These are phyloP conservation scores for Candida sp. DNA, from an alignment of 1,139 yeast species.

Conservation along the genomic window DNA sequence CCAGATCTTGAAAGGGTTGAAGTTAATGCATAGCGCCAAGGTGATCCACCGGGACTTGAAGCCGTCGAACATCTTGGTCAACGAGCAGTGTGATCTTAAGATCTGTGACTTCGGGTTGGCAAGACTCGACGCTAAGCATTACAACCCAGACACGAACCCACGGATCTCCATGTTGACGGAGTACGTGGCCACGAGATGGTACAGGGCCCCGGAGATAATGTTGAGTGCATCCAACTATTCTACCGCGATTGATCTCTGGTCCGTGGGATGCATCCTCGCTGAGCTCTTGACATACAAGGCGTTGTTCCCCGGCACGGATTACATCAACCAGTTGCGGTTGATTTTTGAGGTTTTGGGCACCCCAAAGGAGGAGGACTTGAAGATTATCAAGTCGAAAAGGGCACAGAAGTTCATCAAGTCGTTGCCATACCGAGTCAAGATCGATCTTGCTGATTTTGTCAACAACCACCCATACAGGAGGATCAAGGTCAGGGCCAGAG, in stretches of 20 bases:
- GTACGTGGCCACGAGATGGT: slow-evolving; percentile 98
- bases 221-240: slow-evolving; percentile 85
- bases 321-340: slow-evolving; percentile 85
- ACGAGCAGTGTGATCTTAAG: slow-evolving; percentile 93
- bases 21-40: slow-evolving; percentile 89
- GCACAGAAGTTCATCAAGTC: slow-evolving; percentile 87
- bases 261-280: slow-evolving; percentile 94
- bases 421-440: slow-evolving; percentile 47
- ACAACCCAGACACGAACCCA: slow-evolving; percentile 33
- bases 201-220: slow-evolving; percentile 98
- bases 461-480: slow-evolving; percentile 23
- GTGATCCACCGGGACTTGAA: slow-evolving; percentile 94
- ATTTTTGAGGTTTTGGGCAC: slow-evolving; percentile 93
- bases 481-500: slow-evolving; percentile 18
- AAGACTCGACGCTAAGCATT: slow-evolving; percentile 44
- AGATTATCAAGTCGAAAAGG: slow-evolving; percentile 77
- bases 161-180: slow-evolving; percentile 74
- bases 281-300: slow-evolving; percentile 91
- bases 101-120: slow-evolving; percentile 97
- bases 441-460: slow-evolving; percentile 17
- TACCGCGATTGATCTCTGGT: slow-evolving; percentile 96
- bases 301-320: slow-evolving; percentile 93
- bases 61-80: slow-evolving; percentile 85
- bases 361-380: slow-evolving; percentile 82
- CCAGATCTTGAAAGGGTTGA: slow-evolving; percentile 88